Evolutionary conservation across 805 yeast species (phyloP).

Genomic region (Wickerhamiella allomyrinae): DNA sequence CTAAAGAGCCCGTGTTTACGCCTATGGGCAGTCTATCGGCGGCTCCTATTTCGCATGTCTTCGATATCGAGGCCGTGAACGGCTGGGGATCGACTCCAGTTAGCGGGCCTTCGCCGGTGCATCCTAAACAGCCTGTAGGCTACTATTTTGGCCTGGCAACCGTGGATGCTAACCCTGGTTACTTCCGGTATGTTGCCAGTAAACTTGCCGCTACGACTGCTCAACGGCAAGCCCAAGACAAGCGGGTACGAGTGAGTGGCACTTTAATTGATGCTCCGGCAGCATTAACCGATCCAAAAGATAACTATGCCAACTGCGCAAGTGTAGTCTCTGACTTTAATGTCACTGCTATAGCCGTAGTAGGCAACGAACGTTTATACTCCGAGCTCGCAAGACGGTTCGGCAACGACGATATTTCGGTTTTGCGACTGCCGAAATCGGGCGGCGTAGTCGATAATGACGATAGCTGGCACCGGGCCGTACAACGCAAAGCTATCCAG

Average conservation of each 20-base stretch:
- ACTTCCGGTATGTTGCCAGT: constrained; percentile 37
- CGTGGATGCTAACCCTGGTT: constrained; percentile 40
- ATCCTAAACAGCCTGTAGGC: constrained; percentile 82
- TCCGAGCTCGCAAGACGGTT: constrained; percentile 43
- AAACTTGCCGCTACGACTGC: constrained; percentile 36
- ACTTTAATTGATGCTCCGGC: constrained; percentile 59
- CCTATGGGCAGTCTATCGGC: constrained; percentile 80
- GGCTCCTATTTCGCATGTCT: constrained; percentile 62
- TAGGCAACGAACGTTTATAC: constrained; percentile 61
- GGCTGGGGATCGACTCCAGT: constrained; percentile 67
- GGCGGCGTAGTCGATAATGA: constrained; percentile 71
- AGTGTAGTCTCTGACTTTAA: constrained; percentile 45
- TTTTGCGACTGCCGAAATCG: constrained; percentile 53
- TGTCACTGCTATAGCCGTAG: constrained; percentile 45
- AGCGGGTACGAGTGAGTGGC: constrained; percentile 34
- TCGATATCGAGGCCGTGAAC: constrained; percentile 52
- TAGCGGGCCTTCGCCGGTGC: constrained; percentile 34
- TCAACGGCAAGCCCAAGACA: constrained; percentile 38
- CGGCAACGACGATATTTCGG: constrained; percentile 21
- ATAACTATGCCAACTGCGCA: constrained; percentile 33
- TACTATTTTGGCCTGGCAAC: constrained; percentile 62
- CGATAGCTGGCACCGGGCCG: constrained; percentile 40
- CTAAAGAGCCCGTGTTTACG: constrained; percentile 51
- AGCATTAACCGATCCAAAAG: constrained; percentile 33
- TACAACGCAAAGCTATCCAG: constrained; percentile 63